Percentiles rank a stretch among this genome's conserved stretches.
These are phyloP conservation scores for Monosporozyma servazzii DNA, from an alignment of 805 yeast genomes.

Conservation along the genomic window DNA sequence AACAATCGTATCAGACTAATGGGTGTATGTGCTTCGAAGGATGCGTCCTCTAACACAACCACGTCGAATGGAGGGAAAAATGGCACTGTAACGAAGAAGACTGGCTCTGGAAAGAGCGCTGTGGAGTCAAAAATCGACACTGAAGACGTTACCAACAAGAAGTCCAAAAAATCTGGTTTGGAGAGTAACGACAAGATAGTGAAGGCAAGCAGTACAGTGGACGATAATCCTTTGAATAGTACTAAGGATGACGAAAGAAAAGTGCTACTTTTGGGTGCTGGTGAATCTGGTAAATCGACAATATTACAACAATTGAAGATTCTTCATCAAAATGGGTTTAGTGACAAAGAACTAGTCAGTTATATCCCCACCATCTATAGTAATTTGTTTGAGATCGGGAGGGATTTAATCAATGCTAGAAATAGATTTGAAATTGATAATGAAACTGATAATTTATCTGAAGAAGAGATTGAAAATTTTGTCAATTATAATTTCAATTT, in stretches of 20 bases:
- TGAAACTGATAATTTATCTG: constrained; percentile 14
- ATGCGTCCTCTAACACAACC: not conserved
- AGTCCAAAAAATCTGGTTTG: not conserved
- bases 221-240: not conserved
- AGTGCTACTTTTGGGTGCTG: constrained; percentile 75
- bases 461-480: constrained; percentile 11
- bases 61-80: not conserved
- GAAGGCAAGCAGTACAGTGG: not conserved
- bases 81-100: not conserved
- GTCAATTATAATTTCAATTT: constrained; percentile 3
- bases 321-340: constrained; percentile 29
- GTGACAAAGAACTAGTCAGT: constrained; percentile 52
- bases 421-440: constrained; percentile 35
- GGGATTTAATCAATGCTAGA: constrained; percentile 59
- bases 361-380: constrained; percentile 72
- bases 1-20: not conserved
- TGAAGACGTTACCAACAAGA: not conserved
- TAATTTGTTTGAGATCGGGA: constrained; percentile 70
- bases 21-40: constrained; percentile 9
- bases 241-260: constrained; percentile 32
- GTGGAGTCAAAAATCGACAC: not conserved
- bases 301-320: constrained; percentile 35
- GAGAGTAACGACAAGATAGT: not conserved
- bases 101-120: not conserved
- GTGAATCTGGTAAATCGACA: constrained; percentile 37